Evolutionary conservation across 805 yeast genomes (phyloP), one percentile per base, ranked within the genome.

Genomic region (Yarrowia osloensis): DNA sequence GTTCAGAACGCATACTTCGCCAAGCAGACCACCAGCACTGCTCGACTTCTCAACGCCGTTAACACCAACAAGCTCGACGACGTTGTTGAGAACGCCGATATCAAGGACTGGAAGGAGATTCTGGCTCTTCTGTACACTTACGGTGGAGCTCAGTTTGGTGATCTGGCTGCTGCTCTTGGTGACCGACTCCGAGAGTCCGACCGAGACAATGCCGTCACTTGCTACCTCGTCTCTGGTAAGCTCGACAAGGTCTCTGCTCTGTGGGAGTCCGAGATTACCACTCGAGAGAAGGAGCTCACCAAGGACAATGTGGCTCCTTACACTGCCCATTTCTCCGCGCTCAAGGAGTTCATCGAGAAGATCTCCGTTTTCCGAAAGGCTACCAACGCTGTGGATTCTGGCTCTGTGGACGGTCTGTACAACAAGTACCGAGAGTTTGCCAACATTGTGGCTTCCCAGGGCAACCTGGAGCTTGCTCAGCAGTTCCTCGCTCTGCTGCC

Each of bases 261-360:
- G 70, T 95, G 99, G 99, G 82, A 90, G 65, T 80, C 85, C 29
- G 99, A 95, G 77, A 79, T 89, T 73, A 78, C 82, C 57, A 74
- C 80, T 0, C 73, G 79, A 31, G 88, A 85, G 70, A 77, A 79
- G 11, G 76, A 80, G 47, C 57, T 65, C 11, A 69, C 69, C 19
- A 52, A 70, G 26, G 76, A 77, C 35, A 78, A 77, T 46, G 75
- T 75, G 12, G 84, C 97, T 2, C 86, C 91, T 1, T 88, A 89
- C 67, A 95, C 89, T 70, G 97, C 97, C 24, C 91, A 91, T 73
- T 86, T 89, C 71, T 89, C 85, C 71, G 89, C 97, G 9, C 81
- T 94, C 75, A 88, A 88, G 65, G 88, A 86, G 73, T 88, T 92
- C 74, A 89, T 91, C 65, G 96, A 90, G 76, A 93, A 93, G 77